Base-by-base conservation (phyloP, 768 basidiomycete species). In the Rhodosporidiobolus sp. region DNA sequence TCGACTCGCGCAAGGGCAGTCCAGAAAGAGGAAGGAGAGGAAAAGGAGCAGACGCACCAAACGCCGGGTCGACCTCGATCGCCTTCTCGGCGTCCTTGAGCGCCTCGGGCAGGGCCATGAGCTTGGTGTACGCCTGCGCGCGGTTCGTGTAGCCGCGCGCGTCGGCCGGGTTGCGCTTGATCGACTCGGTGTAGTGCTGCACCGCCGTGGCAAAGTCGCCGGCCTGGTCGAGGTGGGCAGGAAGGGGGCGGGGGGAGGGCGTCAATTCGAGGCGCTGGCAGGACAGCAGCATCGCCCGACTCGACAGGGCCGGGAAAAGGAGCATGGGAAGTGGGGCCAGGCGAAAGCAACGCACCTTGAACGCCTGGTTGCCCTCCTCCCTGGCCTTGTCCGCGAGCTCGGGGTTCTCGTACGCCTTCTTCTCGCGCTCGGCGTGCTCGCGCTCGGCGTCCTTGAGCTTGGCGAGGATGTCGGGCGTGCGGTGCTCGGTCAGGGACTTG, bases 141-240 rank as follows among this genome's bases (percentile, higher is more conserved):
- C 96, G 89, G 84, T 99, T 99, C 81, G 95, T 98, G 84, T 97
- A 99, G 16, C 91, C 94, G 75, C 89, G 86, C 22, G 95, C 86
- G 79, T 99, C 96, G 49, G 82, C 81, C 53, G 96, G 95, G 78
- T 92, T 89, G 61, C 96, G 89, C 84, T 97, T 97, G 85, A 98
- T 96, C 73, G 92, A 90, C 83, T 99, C 96, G 49, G 90, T 86
- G 83, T 99, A 99, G 50, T 86, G 84, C 83, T 91, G 93, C 77
- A 99, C 94, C 1, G 95, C 90, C 19, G 86, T 87, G 19, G 88
- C 94, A 81, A 94, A 99, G 81, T 95, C 89, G 28, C 93, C 95
- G 4, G 82, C 80, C 81, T 83, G 69, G 2, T 32, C 34, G 17
- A 43, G 10, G 9, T 49, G 38, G 14, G 38, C 8, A 7, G n/a